Conservation (phyloP, 345 rosid genomes). For the Iberis pinnata region DNA sequence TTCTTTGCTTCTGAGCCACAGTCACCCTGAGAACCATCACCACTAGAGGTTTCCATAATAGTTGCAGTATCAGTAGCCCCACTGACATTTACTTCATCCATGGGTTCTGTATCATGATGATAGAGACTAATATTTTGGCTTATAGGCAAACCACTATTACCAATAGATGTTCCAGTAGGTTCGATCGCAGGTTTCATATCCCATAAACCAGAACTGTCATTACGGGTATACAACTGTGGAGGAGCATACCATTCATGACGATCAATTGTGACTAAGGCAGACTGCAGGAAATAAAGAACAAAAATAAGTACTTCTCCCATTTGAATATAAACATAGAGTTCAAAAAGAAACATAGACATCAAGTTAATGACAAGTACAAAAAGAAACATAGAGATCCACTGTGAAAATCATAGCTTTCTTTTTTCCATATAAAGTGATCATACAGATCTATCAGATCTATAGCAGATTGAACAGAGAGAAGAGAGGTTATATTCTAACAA, state of each 20-base stretch:
- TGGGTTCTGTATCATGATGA: conserved; percentile 43
- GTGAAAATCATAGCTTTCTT: neutral
- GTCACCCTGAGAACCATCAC: conserved; percentile 48
- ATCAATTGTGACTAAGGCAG: conserved; percentile 74
- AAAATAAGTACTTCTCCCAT: conserved; percentile 19
- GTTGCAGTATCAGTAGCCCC: conserved; percentile 46
- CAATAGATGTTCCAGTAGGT: conserved; percentile 34
- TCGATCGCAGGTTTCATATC: conserved; percentile 54
- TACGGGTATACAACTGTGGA: conserved; percentile 82
- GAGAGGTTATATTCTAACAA: conserved; percentile 6
- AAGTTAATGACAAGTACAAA: conserved; percentile 2
- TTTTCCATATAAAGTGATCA: neutral
- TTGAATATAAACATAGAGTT: conserved; percentile 9
- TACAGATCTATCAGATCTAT: conserved; percentile 8
- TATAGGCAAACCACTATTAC: conserved; percentile 27
- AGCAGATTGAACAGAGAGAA: conserved; percentile 4
- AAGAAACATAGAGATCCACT: neutral
- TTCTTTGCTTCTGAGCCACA: conserved; percentile 51
- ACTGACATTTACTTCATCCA: conserved; percentile 39
- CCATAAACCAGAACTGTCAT: conserved; percentile 89
- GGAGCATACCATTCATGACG: conserved; percentile 97
- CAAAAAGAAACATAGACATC: conserved; percentile 4
- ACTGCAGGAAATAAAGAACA: conserved; percentile 45
- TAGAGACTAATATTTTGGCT: conserved; percentile 24
- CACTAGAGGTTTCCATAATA: conserved; percentile 47